Base-by-base conservation (phyloP, 257 asterid species). In the Oldenlandia corymbosa region DNA sequence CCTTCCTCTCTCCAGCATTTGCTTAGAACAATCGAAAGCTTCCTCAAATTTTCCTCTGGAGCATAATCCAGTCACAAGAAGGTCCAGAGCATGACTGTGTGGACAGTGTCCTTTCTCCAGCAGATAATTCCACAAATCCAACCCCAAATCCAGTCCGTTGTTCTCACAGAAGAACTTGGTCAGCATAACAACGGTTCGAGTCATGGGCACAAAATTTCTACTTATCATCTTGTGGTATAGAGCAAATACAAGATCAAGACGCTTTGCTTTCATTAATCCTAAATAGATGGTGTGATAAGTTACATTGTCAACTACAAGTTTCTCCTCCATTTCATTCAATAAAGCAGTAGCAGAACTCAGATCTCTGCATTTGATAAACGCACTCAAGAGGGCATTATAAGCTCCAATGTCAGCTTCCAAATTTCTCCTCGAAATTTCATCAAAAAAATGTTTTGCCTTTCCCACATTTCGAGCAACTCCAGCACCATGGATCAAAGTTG, bases 401-500 rank as follows among this genome's bases (percentile, higher is more conserved):
- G 88, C 92, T 59, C 92, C 87, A 1, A 74, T 65, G 68, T 91
- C 98, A 6, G 80, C 85, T 60, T 48, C 51, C 31, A 92, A 73
- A 46, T 73, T 66, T 71, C 97, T 76, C 63, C 24, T 66, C 23
- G 63, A 31, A 37, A 88, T 80, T 54, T 78, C 88, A 49, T 75
- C 75, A 32, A 86, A 92, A 68, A 87, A 77, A 48, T 79, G 68
- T 63, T 69, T 76, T 12, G 97, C 95, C 84, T 78, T 87, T 21
- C 76, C 21, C 63, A 75, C 58, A 76, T 89, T 89, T 57, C 82
- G 80, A 73, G 78, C 92, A 69, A 92, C 41, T 58, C 98, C 98
- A 14, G 97, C 98, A 66, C 98, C 96, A 66, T 92, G 95, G 67
- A 89, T 87, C 68, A 92, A 73, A 11, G 97, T 89, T 52, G 97